Conservation (phyloP, 169 alveolate genomes). For the Cyclospora cayetanensis region DNA sequence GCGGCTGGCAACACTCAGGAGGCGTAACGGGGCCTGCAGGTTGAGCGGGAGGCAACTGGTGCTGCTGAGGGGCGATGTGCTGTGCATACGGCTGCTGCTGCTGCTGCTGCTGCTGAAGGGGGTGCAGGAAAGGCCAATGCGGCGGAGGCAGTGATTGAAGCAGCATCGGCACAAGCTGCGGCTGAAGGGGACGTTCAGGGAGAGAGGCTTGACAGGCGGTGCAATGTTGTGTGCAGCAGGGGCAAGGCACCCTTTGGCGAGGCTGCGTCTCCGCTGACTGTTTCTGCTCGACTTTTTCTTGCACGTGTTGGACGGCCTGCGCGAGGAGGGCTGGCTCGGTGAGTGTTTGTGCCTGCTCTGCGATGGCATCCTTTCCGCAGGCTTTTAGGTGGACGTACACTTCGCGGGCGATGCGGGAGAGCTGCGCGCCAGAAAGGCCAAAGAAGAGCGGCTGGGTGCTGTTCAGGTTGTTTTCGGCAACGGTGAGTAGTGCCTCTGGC, state of each 20-base stretch:
- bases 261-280: not conserved
- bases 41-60: not conserved
- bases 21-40: not conserved
- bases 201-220: too few species aligned
- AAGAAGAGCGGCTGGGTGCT: not conserved
- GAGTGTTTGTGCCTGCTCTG: constrained; percentile 22
- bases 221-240: constrained; percentile 21
- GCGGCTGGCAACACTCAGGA: too few species aligned
- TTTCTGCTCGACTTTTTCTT: not conserved
- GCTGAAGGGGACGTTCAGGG: constrained; percentile 1
- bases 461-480: constrained; percentile 6
- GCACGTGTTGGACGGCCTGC: constrained; percentile 4
- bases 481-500: constrained; percentile 14
- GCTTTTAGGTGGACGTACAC: constrained; percentile 29
- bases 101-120: constrained; percentile 33
- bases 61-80: constrained; percentile 21
- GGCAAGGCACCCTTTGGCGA: not conserved
- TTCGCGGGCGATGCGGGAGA: constrained; percentile 38
- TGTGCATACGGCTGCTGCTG: constrained; percentile 11
- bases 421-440: constrained; percentile 14
- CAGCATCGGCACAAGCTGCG: constrained; percentile 21
- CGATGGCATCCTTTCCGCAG: not conserved
- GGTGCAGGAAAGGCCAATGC: not conserved
- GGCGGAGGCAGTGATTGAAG: constrained; percentile 38
- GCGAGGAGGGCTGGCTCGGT: not conserved